Base-by-base conservation (phyloP, 2,329 filamentous ascomycete species). In the Magnaporthiopsis poae region DNA sequence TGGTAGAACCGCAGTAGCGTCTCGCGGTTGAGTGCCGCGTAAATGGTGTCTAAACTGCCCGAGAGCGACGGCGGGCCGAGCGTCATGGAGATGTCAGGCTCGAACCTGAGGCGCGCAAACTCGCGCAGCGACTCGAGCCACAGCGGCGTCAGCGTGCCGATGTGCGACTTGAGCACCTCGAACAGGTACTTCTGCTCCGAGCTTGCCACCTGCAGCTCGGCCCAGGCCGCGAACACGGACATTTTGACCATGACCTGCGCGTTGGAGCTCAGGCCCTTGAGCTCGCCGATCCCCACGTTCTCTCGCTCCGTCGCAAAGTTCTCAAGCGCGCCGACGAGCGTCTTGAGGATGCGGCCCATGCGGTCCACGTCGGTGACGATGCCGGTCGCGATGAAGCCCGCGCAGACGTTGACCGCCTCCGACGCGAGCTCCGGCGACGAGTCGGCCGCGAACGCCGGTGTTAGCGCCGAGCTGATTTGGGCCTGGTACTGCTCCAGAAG, bases 221-320 rank as follows among this genome's bases (percentile, higher is more conserved):
- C 96, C 95, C 95, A 99, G 0, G 94, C 95, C 1, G 94, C 95
- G 76, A 96, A 96, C 1, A 99, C 90, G 0, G 95, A 90, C 86
- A 98, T 95, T 77, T 96, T 96, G 66, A 99, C 92, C 95, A 99
- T 99, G 63, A 97, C 92, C 74, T 96, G 91, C 0, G 95, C 94
- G 75, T 99, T 99, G 1, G 94, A 92, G 74, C 93, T 97, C 25
- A 99, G 85, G 0, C 91, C 92, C 77, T 91, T 92, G 7, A 99
- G 82, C 71, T 99, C 96, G 21, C 95, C 95, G 74, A 99, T 98
- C 29, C 91, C 87, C 0, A 90, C 91, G 61, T 89, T 90, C 72
- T 96, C 90, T 0, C 86, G 82, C 69, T 96, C 91, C 62, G 84
- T 87, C 2, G 91, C 91, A 73, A 98, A 96, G 76, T 94, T 96